phyloP scores from a whole-genome alignment of 352 stramenopile species.

The Pythium phragmiticola region DNA sequence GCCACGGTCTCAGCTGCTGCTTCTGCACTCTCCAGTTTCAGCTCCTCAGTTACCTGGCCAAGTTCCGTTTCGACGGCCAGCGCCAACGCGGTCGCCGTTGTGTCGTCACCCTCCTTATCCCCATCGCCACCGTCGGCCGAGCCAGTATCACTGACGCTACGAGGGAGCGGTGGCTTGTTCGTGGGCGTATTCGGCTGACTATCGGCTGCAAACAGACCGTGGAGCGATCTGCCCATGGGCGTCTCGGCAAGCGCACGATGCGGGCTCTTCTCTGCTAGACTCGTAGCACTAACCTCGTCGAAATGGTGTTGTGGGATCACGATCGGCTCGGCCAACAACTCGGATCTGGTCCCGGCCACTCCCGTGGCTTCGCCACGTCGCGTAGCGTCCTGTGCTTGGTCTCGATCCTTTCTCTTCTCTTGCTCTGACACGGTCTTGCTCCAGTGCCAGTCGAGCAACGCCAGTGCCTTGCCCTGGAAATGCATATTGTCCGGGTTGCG shows the following conservation, averaged over 20 bases:
- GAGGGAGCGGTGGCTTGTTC: slow-evolving; percentile 15
- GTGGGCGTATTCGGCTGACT: slow-evolving; percentile 25
- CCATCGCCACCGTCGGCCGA: slow-evolving; percentile 9
- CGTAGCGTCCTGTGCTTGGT: not conserved
- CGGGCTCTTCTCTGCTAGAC: slow-evolving; percentile 27
- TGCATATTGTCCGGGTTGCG: slow-evolving; percentile 86
- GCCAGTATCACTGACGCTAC: slow-evolving; percentile 10
- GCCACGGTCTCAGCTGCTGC: not conserved
- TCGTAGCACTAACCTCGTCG: not conserved
- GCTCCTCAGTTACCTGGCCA: not conserved
- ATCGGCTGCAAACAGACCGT: slow-evolving; percentile 50
- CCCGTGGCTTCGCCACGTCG: not conserved
- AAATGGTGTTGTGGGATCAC: slow-evolving; percentile 14
- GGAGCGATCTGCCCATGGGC: slow-evolving; percentile 52
- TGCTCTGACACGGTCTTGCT: slow-evolving; percentile 41
- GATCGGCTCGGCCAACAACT: slow-evolving; percentile 23
- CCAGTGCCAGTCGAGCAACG: slow-evolving; percentile 86
- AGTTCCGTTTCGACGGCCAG: slow-evolving; percentile 16
- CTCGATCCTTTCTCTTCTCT: slow-evolving; percentile 22
- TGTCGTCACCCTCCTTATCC: not conserved
- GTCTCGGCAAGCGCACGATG: slow-evolving; percentile 56
- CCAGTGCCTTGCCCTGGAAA: slow-evolving; percentile 85
- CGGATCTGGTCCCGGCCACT: not conserved
- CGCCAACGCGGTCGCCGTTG: slow-evolving; percentile 8
- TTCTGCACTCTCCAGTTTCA: not conserved